phyloP scores from a whole-genome alignment of 768 basidiomycete species.

The Lentinula sp. region DNA sequence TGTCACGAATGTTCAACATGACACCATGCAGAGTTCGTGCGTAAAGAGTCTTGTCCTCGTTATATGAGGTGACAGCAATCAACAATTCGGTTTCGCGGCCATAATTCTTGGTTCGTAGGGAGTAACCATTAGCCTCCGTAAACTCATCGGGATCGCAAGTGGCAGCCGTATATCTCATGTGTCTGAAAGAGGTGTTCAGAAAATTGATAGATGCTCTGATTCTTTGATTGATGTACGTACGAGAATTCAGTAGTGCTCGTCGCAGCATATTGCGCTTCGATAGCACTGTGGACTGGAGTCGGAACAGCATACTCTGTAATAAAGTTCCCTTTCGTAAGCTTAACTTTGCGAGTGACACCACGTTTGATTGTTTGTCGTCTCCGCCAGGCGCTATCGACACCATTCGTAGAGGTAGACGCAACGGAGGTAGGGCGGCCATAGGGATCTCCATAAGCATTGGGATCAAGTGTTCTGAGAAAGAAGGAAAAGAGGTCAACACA shows the following conservation, averaged over 20 bases:
- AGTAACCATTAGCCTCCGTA: conserved; percentile 71
- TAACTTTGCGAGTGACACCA: conserved; percentile 68
- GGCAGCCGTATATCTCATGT: conserved; percentile 93
- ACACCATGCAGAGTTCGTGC: conserved; percentile 90
- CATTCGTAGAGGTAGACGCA: conserved; percentile 48
- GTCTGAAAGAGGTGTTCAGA: conserved; percentile 30
- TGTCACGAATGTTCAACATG: conserved; percentile 97
- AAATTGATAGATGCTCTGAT: neutral
- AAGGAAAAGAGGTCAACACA: neutral
- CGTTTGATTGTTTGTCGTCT: conserved; percentile 66
- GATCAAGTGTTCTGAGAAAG: conserved; percentile 31
- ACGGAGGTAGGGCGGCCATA: conserved; percentile 50
- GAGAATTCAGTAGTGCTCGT: conserved; percentile 67
- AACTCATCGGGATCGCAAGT: conserved; percentile 92
- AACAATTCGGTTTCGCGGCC: conserved; percentile 88
- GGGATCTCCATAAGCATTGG: conserved; percentile 61
- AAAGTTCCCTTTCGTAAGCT: conserved; percentile 70
- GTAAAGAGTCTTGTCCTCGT: conserved; percentile 90
- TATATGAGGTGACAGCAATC: conserved; percentile 92
- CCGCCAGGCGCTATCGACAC: conserved; percentile 55
- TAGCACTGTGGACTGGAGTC: conserved; percentile 55
- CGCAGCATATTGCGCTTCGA: conserved; percentile 53
- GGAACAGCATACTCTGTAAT: conserved; percentile 68
- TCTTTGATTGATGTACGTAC: conserved; percentile 28
- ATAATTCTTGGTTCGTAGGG: conserved; percentile 78